A percentile compares a stretch with the other conserved stretches of the same genome.
Evolutionary conservation across 129 eudicot genomes (phyloP).

Genomic region (Lactuca sativa): DNA sequence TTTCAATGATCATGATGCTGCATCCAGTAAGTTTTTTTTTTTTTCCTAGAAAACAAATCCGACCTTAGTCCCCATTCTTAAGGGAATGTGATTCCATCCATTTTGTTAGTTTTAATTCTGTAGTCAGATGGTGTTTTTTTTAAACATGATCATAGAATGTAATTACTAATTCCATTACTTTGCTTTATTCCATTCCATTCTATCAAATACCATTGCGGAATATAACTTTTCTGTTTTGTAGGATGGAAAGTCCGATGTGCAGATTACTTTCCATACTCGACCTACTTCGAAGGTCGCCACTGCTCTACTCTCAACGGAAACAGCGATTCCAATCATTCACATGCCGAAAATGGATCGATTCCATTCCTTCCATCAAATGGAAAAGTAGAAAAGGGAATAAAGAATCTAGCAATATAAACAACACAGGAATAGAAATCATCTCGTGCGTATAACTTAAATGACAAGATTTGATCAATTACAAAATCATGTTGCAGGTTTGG

Average conservation of each 20-base stretch:
- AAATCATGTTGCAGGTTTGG: conserved; percentile 13
- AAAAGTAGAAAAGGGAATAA: conserved; percentile 50
- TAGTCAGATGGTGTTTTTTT: no score
- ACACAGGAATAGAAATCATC: conserved; percentile 23
- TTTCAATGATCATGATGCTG: conserved; percentile 62
- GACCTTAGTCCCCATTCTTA: no score
- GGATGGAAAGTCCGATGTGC: conserved; percentile 86
- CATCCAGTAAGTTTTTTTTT: conserved; percentile 50
- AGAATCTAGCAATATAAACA: conserved; percentile 52
- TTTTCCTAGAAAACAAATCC: neutral
- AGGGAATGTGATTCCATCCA: no score
- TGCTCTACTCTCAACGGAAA: conserved; percentile 47
- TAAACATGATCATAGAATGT: no score
- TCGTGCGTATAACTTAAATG: neutral
- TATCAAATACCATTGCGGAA: no score
- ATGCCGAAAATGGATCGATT: conserved; percentile 46
- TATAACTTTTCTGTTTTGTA: conserved; percentile 30
- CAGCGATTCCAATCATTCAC: conserved; percentile 30
- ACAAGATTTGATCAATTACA: conserved; percentile 5
- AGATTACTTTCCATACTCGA: conserved; percentile 80
- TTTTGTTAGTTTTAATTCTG: no score
- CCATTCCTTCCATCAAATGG: conserved; percentile 48
- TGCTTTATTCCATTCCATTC: no score
- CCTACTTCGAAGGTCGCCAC: conserved; percentile 68
- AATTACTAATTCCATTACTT: no score